phyloP scores from a whole-genome alignment of 768 basidiomycete genomes.

The Calocybe indica region DNA sequence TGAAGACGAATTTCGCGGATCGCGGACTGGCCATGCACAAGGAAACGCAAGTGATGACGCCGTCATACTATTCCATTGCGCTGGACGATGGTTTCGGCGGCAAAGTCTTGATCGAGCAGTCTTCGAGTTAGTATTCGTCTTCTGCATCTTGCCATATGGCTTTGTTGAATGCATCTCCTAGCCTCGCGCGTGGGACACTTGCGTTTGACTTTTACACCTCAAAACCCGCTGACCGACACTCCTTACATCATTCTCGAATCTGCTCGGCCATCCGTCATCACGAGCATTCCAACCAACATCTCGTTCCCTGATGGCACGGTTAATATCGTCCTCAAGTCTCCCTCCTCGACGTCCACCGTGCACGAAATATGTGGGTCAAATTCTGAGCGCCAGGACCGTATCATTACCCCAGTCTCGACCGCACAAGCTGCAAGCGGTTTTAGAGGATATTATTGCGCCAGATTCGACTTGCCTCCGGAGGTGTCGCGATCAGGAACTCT shows the following conservation, averaged over 20 bases:
- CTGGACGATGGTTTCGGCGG: conserved; percentile 49
- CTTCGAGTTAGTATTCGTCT: conserved; percentile 43
- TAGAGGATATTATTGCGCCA: conserved; percentile 54
- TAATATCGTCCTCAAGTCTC: conserved; percentile 19
- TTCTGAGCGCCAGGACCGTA: conserved; percentile 65
- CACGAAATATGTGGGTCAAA: conserved; percentile 59
- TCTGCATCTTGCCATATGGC: background rate
- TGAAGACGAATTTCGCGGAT: conserved; percentile 51
- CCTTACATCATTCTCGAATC: conserved; percentile 68
- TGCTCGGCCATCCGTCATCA: conserved; percentile 54
- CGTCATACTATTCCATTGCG: conserved; percentile 52
- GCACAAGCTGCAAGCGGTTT: conserved; percentile 31
- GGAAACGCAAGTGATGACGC: conserved; percentile 46
- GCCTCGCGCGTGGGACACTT: conserved; percentile 75
- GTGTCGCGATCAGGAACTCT: conserved; percentile 6
- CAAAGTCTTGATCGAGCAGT: conserved; percentile 49
- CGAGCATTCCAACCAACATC: conserved; percentile 39
- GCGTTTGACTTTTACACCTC: conserved; percentile 53
- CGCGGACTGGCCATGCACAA: conserved; percentile 50
- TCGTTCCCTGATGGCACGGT: conserved; percentile 53
- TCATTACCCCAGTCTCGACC: conserved; percentile 53
- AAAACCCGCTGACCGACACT: conserved; percentile 9
- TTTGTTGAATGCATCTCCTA: conserved; percentile 18
- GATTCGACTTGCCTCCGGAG: conserved; percentile 28
- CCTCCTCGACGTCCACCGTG: conserved; percentile 17